Evolutionary conservation across 192 early-diverging fungal genomes (phyloP), one percentile per base, ranked within the genome.

Genomic region (Oehlia diaphana): DNA sequence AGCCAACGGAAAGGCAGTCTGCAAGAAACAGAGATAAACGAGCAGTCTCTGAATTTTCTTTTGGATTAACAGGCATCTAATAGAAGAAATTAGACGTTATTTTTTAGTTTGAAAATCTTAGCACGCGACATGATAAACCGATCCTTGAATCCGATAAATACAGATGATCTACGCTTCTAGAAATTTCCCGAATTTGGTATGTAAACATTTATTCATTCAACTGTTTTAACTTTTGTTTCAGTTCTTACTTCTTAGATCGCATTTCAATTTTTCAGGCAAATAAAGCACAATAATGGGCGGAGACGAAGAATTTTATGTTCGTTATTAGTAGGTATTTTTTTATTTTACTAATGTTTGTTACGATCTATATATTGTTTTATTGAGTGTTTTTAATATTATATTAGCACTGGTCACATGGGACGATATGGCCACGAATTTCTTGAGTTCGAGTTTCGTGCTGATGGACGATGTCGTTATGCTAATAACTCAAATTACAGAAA

Each of bases 401-500:
- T 9, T 47, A 94, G 93, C 79, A 91, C 94, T 21, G 97, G 98
- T 9, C 96, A 98, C 82, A 91, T 90, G 77, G 98, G 98, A 44
- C 90, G 95, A 78, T 98, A 96, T 87, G 98, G 98, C 39, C 97
- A 99, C 87, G 98, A 99, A 91, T 99, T 98, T 84, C 90, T 99
- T 49, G 96, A 98, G 83, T 99, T 98, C 82, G 98, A 99, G 86
- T 92, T 99, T 74, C 86, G 92, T 77, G 87, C 90, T 10, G 92
- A 95, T 64, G 96, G 96, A 62, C 89, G 90, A 58, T 94, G 97
- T 68, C 91, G 95, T 72, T 99, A 99, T 85, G 95, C 96, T 68
- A 99, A 99, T 88, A 95, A 97, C 88, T 97, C 96, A 31, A 97
- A 97, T 82, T 99, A 99, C 87, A 93, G 97, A 80, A 95, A 97